These are phyloP conservation scores for Penicillium salamii DNA, from an alignment of 495 filamentous ascomycete species.

Conservation along the genomic window DNA sequence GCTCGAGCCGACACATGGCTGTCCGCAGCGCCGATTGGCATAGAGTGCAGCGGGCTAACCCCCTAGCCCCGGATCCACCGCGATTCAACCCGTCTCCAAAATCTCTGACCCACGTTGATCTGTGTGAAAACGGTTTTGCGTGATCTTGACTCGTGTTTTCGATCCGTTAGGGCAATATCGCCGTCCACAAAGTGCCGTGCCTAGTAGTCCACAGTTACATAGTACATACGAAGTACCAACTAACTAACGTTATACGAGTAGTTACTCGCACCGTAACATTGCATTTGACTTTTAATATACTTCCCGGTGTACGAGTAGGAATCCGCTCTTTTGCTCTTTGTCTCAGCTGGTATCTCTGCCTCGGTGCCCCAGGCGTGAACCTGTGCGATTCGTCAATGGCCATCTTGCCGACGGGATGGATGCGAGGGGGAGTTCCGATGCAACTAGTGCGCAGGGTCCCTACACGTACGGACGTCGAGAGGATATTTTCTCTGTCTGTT, in stretches of 20 bases:
- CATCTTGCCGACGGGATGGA: background rate
- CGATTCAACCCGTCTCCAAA: constrained; percentile 8
- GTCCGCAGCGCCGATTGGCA: constrained; percentile 22
- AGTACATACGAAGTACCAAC: no score
- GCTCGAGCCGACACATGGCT: constrained; percentile 16
- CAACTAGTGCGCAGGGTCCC: background rate
- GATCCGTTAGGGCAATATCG: no score
- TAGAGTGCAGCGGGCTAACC: constrained; percentile 14
- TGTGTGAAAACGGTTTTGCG: background rate
- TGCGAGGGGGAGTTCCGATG: background rate
- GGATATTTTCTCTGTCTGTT: no score
- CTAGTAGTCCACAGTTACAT: no score
- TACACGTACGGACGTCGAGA: no score
- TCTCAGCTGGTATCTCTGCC: constrained; percentile 28
- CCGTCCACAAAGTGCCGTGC: no score
- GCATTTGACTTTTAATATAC: background rate
- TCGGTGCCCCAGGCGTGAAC: constrained; percentile 23
- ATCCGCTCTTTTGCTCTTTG: background rate
- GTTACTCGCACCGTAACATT: no score
- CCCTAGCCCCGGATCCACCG: constrained; percentile 19
- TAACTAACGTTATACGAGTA: no score
- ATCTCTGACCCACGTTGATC: background rate
- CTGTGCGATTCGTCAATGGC: constrained; percentile 9
- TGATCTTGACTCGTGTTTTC: background rate
- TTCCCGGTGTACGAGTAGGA: no score